Base-by-base conservation (phyloP, 2,329 filamentous ascomycete genomes). In the Fusarium nurragi region DNA sequence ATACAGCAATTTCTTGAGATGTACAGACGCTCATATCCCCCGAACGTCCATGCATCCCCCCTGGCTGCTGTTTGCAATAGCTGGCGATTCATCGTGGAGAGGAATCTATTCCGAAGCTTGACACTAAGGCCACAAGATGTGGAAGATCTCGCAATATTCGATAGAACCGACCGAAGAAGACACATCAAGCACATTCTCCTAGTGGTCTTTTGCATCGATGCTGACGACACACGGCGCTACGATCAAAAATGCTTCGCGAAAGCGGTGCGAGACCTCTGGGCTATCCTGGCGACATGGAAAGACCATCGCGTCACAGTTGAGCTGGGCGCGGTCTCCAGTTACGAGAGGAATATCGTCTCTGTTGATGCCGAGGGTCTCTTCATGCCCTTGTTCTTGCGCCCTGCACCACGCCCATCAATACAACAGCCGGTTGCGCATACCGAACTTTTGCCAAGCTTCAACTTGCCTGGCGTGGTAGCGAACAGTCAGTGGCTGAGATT, bases 141-240 rank as follows among this genome's bases (percentile, higher is more conserved):
- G 3, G 3, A 3, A 38, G 54, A 8, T 16, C 26, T 41, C 23
- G 19, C 7, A 12, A 44, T 26, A 14, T 25, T 30, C 16, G 14
- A 13, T 48, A 25, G 6, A 25, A 6, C 34, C 6, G 3, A n/a
- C 3, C 54, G 62, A 11, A 52, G 38, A 21, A 9, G 16, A 7
- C 22, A 43, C 39, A 45, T 63, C 19, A 45, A 37, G 4, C 54
- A 64, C 18, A 38, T 65, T 11, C 16, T 65, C n/a, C 25, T 65
- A 7, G 41, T 63, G 38, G 52, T 55, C 25, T n/a, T 11, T 9
- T 41, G 46, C 10, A 10, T 30, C n/a, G 11, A 47, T 13, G 4
- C 3, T 7, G 0, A 10, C 6, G 10, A 23, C 23, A 30, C 3
- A 14, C 6, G 6, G 5, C 9, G 14, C 23, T 2, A 5, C 6